These are phyloP conservation scores for Viola pubescens DNA, from an alignment of 441 rosid genomes.

Conservation along the genomic window DNA sequence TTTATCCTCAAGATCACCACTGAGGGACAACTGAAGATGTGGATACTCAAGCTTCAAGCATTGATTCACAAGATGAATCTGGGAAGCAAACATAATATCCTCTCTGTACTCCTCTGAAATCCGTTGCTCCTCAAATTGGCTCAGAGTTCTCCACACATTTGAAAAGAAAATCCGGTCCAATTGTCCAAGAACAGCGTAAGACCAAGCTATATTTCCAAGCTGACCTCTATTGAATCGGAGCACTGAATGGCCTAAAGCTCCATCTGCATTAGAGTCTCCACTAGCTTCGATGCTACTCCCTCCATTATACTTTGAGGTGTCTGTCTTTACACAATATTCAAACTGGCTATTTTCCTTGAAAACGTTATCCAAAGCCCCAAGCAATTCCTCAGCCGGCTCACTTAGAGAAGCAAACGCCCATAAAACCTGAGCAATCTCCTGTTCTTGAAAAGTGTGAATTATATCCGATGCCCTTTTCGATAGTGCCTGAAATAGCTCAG, in stretches of 20 bases:
- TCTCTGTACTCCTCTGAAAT: slow-evolving; percentile 85
- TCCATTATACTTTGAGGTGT: slow-evolving; percentile 25
- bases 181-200: slow-evolving; percentile 86
- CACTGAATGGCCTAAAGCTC: slow-evolving; percentile 27
- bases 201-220: slow-evolving; percentile 93
- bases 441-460: slow-evolving; percentile 51
- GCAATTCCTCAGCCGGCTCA: slow-evolving; percentile 59
- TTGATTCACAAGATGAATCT: slow-evolving; percentile 73
- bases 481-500: slow-evolving; percentile 57
- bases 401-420: slow-evolving; percentile 88
- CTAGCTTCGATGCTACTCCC: slow-evolving; percentile 16
- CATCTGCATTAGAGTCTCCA: slow-evolving; percentile 19
- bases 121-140: slow-evolving; percentile 58
- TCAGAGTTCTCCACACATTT: slow-evolving; percentile 53
- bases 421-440: slow-evolving; percentile 79
- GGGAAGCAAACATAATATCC: slow-evolving; percentile 88
- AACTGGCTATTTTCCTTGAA: slow-evolving; percentile 46
- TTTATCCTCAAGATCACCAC: slow-evolving; percentile 52
- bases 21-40: slow-evolving; percentile 56
- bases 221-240: slow-evolving; percentile 72
- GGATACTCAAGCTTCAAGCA: slow-evolving; percentile 78
- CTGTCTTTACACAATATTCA: slow-evolving; percentile 32
- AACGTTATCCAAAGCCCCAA: slow-evolving; percentile 57
- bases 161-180: slow-evolving; percentile 61
- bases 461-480: slow-evolving; percentile 55